Evolutionary conservation across 768 basidiomycete species (phyloP).

Genomic region (Leccinum olivaceopallidum): DNA sequence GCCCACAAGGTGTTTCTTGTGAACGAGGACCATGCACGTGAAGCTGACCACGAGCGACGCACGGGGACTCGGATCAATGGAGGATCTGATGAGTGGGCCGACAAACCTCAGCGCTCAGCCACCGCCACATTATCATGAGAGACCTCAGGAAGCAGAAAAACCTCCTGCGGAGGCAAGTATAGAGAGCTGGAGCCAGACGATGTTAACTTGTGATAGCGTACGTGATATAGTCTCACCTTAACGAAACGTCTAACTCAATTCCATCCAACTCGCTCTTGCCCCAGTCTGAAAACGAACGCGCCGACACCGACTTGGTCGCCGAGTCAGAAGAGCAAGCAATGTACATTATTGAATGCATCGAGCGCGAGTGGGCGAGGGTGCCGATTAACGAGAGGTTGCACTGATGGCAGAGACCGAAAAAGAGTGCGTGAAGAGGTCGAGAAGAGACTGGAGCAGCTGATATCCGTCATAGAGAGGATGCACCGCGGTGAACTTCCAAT

Average conservation of each 20-base stretch:
- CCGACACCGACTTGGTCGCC: conserved; percentile 61
- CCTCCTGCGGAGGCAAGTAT: not conserved
- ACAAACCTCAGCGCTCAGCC: too few relatives aligned
- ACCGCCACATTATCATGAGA: too few relatives aligned
- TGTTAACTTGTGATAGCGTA: conserved; percentile 17
- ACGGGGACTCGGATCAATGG: too few relatives aligned
- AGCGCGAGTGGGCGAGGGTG: conserved; percentile 79
- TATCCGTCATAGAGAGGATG: conserved; percentile 69
- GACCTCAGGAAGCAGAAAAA: too few relatives aligned
- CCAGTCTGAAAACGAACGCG: conserved; percentile 75
- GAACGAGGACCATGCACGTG: too few relatives aligned
- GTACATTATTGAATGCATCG: conserved; percentile 77
- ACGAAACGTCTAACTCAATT: not conserved
- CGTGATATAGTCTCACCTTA: not conserved
- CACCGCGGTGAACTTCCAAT: conserved; percentile 70
- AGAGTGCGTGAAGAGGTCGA: conserved; percentile 77
- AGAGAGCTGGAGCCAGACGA: not conserved
- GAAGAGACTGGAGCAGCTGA: conserved; percentile 67
- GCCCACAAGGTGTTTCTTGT: too few relatives aligned
- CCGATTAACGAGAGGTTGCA: conserved; percentile 63
- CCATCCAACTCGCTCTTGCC: conserved; percentile 67
- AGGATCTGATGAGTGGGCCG: too few relatives aligned
- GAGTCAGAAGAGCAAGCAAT: conserved; percentile 86
- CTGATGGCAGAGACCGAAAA: conserved; percentile 71
- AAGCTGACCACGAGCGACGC: too few relatives aligned